phyloP scores from a whole-genome alignment of 139 green algal genomes.

The Tetraselmis chui region DNA sequence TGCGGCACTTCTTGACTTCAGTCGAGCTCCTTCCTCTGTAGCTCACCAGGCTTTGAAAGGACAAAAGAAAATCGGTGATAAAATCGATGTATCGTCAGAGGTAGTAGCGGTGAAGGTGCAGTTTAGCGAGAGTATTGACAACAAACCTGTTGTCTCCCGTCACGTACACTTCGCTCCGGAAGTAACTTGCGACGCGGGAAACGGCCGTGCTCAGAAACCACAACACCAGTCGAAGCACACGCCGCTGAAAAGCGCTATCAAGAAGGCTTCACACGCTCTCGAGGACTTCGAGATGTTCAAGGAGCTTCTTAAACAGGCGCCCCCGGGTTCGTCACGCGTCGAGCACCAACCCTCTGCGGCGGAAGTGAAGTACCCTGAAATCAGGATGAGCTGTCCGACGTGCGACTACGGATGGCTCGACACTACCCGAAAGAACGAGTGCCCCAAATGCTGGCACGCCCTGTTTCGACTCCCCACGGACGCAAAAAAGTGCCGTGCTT shows the following conservation, averaged over 20 bases:
- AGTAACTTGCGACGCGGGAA: too few species aligned
- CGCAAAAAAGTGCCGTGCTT: neutral
- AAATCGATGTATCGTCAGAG: too few species aligned
- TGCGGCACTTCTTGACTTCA: too few species aligned
- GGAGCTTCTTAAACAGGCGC: neutral
- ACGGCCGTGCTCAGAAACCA: too few species aligned
- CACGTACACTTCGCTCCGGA: too few species aligned
- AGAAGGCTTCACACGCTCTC: neutral
- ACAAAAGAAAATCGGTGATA: too few species aligned
- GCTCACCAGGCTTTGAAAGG: too few species aligned
- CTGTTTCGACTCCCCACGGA: neutral
- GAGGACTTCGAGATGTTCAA: neutral
- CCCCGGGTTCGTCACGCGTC: neutral
- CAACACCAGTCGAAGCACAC: too few species aligned
- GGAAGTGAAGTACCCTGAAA: neutral
- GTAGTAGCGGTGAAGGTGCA: too few species aligned
- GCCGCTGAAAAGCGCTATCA: neutral
- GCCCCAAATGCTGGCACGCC: neutral
- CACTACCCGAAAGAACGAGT: neutral
- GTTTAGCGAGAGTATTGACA: too few species aligned
- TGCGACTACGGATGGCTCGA: neutral
- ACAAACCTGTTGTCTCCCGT: too few species aligned
- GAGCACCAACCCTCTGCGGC: neutral
- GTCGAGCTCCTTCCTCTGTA: too few species aligned
- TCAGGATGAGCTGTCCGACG: neutral